Conservation (phyloP, 2,329 filamentous ascomycete genomes). For the Sporothrix variecibatus region DNA sequence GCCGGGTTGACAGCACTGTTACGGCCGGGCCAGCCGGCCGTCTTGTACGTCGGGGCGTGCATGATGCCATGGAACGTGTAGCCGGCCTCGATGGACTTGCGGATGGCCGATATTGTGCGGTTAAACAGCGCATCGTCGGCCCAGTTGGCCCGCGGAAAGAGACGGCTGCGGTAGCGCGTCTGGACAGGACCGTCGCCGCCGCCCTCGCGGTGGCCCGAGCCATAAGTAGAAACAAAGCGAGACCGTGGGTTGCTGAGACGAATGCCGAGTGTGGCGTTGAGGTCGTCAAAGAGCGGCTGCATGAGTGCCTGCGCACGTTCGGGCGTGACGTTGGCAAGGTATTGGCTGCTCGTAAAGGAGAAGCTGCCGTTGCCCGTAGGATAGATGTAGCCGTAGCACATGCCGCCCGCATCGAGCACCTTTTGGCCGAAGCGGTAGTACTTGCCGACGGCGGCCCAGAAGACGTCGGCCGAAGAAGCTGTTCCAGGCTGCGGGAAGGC, state of each 20-base stretch:
- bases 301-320: slow-evolving; percentile 37
- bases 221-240: slow-evolving; percentile 27
- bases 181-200: slow-evolving; percentile 31
- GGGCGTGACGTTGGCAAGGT: slow-evolving; percentile 36
- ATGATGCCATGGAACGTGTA: slow-evolving; percentile 41
- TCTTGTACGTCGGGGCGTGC: slow-evolving; percentile 35
- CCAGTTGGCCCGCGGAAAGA: slow-evolving; percentile 42
- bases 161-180: slow-evolving; percentile 37
- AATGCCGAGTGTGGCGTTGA: slow-evolving; percentile 38
- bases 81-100: slow-evolving; percentile 39
- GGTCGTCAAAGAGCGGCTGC: slow-evolving; percentile 37
- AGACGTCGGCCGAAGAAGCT: slow-evolving; percentile 27
- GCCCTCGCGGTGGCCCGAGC: slow-evolving; percentile 28
- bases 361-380: slow-evolving; percentile 34
- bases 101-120: slow-evolving; percentile 37
- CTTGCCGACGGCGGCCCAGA: slow-evolving; percentile 34
- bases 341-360: slow-evolving; percentile 32
- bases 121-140: slow-evolving; percentile 34
- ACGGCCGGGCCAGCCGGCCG: slow-evolving; percentile 31
- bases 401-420: slow-evolving; percentile 33
- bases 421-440: slow-evolving; percentile 33
- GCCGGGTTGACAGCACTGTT: slow-evolving; percentile 33
- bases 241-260: slow-evolving; percentile 29
- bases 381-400: slow-evolving; percentile 35
- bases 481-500: slow-evolving; percentile 18